Evolutionary conservation across 1,284 basidiomycete species (phyloP).

Genomic region (Pascua sp.): DNA sequence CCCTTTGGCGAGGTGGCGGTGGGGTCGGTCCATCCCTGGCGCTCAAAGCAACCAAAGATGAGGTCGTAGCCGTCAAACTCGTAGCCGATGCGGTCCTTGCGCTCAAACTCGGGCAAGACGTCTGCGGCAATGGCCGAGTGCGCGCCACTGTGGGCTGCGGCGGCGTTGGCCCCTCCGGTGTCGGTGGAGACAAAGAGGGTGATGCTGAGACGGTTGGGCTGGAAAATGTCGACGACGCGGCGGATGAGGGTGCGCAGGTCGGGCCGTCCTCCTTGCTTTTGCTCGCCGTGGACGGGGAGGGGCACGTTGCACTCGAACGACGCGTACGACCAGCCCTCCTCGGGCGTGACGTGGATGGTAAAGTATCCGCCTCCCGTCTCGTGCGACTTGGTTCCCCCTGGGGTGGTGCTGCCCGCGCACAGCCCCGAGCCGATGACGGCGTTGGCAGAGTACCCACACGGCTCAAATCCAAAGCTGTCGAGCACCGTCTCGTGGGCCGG

Average conservation of each 20-base stretch:
- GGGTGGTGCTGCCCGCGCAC: conserved; percentile 13
- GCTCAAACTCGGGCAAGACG: conserved; percentile 50
- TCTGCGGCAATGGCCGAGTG: conserved; percentile 38
- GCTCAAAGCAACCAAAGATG: conserved; percentile 85
- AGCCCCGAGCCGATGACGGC: conserved; percentile 66
- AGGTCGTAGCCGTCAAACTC: conserved; percentile 95
- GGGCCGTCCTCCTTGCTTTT: conserved; percentile 39
- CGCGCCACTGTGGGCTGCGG: conserved; percentile 22
- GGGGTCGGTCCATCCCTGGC: conserved; percentile 43
- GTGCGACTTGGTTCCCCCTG: conserved; percentile 15
- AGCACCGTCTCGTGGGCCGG: conserved; percentile 72
- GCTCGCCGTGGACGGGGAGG: conserved; percentile 47
- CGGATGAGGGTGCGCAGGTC: conserved; percentile 76
- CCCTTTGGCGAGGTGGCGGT: background rate
- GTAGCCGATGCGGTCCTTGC: conserved; percentile 97
- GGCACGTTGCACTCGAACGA: conserved; percentile 99
- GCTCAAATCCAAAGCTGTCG: conserved; percentile 90
- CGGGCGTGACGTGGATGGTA: conserved; percentile 98
- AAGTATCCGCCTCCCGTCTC: conserved; percentile 74
- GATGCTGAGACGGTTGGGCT: conserved; percentile 79
- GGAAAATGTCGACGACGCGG: conserved; percentile 88
- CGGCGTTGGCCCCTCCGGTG: conserved; percentile 54
- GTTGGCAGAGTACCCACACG: conserved; percentile 96
- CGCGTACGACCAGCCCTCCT: conserved; percentile 95
- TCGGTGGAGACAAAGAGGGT: conserved; percentile 87